These are phyloP conservation scores for Chalaropsis thielavioides DNA, from an alignment of 2,329 filamentous ascomycete species.

Conservation along the genomic window DNA sequence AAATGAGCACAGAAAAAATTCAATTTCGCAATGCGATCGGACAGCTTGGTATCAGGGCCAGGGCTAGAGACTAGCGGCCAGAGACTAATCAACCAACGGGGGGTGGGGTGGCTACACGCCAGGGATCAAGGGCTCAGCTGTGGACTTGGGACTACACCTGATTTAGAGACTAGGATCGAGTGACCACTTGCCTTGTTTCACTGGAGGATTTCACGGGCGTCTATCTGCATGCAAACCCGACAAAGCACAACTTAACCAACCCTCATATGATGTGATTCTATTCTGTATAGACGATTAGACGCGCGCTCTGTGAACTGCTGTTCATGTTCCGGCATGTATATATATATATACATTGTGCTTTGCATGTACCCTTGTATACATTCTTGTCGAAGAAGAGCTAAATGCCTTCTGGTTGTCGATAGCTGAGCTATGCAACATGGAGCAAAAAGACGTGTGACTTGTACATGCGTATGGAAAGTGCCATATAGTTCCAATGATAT, in stretches of 20 bases:
- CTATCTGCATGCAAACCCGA: neutral
- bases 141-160: neutral
- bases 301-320: neutral
- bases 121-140: neutral
- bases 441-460: too few relatives aligned
- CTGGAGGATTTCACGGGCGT: conserved; percentile 1
- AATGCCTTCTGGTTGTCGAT: too few relatives aligned
- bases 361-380: too few relatives aligned
- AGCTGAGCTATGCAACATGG: too few relatives aligned
- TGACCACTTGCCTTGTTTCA: neutral
- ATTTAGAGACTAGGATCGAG: neutral
- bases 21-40: neutral
- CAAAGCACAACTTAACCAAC: too few relatives aligned
- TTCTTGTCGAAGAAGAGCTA: too few relatives aligned
- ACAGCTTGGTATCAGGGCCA: neutral
- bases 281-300: neutral
- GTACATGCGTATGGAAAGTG: too few relatives aligned
- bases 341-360: neutral
- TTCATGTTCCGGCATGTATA: neutral
- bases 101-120: neutral
- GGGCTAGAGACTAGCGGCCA: neutral
- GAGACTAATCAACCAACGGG: too few relatives aligned
- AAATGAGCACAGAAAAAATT: neutral
- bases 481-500: too few relatives aligned
- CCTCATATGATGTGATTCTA: neutral